Evolutionary conservation across 495 filamentous ascomycete genomes (phyloP).

Genomic region (Parathielavia hyrcaniae): DNA sequence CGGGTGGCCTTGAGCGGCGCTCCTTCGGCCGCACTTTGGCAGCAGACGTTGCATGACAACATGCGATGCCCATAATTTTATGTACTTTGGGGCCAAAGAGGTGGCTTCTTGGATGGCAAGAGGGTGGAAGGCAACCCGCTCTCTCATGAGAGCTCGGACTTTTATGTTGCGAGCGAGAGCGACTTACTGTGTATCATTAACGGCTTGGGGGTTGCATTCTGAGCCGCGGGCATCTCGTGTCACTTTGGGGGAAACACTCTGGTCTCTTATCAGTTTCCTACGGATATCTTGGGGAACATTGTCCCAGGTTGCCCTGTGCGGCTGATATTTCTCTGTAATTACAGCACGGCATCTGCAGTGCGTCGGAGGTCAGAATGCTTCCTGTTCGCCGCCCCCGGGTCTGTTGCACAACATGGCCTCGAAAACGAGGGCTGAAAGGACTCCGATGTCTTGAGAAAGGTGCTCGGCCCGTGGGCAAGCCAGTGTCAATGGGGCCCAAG

Average conservation of each 20-base stretch:
- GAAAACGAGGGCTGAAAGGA: not conserved
- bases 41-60: not conserved
- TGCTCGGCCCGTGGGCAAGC: not conserved
- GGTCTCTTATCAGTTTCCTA: no score
- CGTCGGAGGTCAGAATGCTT: not conserved
- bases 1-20: conserved; percentile 2
- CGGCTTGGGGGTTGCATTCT: no score
- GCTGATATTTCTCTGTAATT: not conserved
- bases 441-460: not conserved
- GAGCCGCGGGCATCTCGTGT: no score
- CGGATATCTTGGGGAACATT: not conserved
- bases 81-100: no score
- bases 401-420: conserved; percentile 1
- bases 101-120: no score
- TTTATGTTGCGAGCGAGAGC: no score
- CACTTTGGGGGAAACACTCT: no score
- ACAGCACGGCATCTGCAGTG: not conserved
- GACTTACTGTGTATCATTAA: no score
- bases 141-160: no score
- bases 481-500: no score
- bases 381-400: not conserved
- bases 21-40: conserved; percentile 17
- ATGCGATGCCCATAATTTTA: not conserved
- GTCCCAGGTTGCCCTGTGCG: not conserved
- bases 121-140: no score